Evolutionary conservation across 2,329 filamentous ascomycete genomes (phyloP).

Genomic region (Metarhizium humberi): DNA sequence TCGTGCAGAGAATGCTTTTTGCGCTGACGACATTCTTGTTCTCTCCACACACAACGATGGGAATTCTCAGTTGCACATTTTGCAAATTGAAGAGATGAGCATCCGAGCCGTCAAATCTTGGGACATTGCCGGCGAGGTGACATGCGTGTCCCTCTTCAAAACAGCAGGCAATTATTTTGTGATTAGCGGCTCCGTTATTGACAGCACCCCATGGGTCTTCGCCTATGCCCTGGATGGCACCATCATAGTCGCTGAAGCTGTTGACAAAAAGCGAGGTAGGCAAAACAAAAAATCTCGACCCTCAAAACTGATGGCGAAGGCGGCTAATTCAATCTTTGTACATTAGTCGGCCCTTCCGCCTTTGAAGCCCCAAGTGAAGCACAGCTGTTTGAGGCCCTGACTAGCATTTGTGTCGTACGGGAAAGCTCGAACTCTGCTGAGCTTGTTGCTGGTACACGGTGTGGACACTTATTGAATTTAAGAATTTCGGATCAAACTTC

Average conservation of each 20-base stretch:
- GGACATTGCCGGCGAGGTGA: constrained; percentile 36
- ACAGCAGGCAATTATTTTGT: constrained; percentile 18
- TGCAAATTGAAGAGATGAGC: constrained; percentile 24
- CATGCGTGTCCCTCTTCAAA: constrained; percentile 31
- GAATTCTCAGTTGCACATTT: constrained; percentile 28
- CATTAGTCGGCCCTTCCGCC: background rate
- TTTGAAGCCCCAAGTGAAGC: background rate
- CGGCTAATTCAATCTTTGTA: background rate
- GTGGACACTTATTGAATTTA: constrained; percentile 39
- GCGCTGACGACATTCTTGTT: constrained; percentile 28
- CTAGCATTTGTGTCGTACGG: constrained; percentile 30
- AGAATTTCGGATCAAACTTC: constrained; percentile 12
- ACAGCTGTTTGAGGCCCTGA: constrained; percentile 29
- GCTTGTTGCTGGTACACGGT: constrained; percentile 39
- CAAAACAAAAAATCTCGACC: background rate
- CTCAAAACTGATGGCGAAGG: background rate
- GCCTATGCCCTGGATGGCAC: constrained; percentile 19
- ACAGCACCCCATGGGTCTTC: constrained; percentile 23
- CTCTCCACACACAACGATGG: constrained; percentile 30
- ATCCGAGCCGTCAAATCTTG: constrained; percentile 21
- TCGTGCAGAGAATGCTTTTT: constrained; percentile 32
- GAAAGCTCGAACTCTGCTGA: constrained; percentile 17
- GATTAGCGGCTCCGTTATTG: constrained; percentile 24
- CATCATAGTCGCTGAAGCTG: constrained; percentile 8
- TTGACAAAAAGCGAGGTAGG: constrained; percentile 4